Conservation (phyloP, 768 basidiomycete genomes). For the Pisolithus sp. region DNA sequence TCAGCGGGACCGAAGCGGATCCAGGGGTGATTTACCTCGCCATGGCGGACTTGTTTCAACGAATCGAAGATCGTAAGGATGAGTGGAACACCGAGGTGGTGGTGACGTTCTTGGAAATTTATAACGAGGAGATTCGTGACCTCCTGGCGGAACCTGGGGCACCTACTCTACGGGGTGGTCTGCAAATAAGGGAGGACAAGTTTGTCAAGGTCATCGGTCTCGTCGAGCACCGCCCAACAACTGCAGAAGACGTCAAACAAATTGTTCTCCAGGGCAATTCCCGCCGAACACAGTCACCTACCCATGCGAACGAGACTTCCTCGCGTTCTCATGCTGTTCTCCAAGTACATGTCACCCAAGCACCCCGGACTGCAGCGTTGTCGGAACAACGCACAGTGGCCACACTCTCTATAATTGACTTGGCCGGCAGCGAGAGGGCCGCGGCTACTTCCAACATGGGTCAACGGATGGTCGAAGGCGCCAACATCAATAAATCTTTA, state of each 20-base stretch:
- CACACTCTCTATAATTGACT: slow-evolving; percentile 94
- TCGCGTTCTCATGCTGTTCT: slow-evolving; percentile 97
- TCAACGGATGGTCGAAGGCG: slow-evolving; percentile 95
- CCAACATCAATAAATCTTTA: slow-evolving; percentile 98
- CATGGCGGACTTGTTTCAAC: slow-evolving; percentile 94
- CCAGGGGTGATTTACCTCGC: slow-evolving; percentile 95
- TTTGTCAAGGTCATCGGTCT: slow-evolving; percentile 85
- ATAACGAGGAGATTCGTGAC: slow-evolving; percentile 98
- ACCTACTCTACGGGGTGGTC: slow-evolving; percentile 65
- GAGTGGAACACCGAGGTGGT: slow-evolving; percentile 83
- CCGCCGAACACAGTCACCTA: slow-evolving; percentile 86
- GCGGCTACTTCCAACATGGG: slow-evolving; percentile 97
- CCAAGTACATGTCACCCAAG: slow-evolving; percentile 87
- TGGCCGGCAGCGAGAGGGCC: slow-evolving; percentile 95
- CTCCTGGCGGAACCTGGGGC: slow-evolving; percentile 74
- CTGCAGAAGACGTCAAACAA: slow-evolving; percentile 89
- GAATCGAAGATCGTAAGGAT: slow-evolving; percentile 81
- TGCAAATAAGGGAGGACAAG: slow-evolving; percentile 93
- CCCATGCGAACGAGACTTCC: slow-evolving; percentile 93
- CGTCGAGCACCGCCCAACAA: slow-evolving; percentile 70
- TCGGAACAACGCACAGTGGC: slow-evolving; percentile 80
- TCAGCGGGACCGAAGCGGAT: slow-evolving; percentile 83
- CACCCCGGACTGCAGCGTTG: slow-evolving; percentile 78
- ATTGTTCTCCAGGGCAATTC: slow-evolving; percentile 87
- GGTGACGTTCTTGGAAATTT: slow-evolving; percentile 97